Conservation (phyloP, 139 green algal genomes). For the Picochlorum sp. region DNA sequence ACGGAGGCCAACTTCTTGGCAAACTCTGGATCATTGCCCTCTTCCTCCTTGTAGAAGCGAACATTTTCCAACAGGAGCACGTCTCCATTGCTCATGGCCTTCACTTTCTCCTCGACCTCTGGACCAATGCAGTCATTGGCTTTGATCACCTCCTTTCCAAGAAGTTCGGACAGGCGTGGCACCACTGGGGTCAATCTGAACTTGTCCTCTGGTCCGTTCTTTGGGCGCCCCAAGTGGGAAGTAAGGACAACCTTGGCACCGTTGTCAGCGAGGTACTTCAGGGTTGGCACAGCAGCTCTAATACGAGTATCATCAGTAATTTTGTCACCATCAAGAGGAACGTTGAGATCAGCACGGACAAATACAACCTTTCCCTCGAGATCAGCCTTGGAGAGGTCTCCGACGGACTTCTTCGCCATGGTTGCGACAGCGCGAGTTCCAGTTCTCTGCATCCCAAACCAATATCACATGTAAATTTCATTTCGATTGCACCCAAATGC, state of each 20-base stretch:
- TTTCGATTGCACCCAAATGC: too few species aligned
- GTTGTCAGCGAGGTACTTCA: constrained; percentile 94
- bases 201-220: constrained; percentile 95
- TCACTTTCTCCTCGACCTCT: constrained; percentile 67
- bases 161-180: constrained; percentile 75
- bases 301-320: constrained; percentile 98
- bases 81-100: constrained; percentile 66
- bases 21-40: constrained; percentile 91
- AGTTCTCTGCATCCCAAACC: background rate
- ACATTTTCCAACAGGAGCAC: constrained; percentile 91
- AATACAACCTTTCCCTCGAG: constrained; percentile 90
- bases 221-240: constrained; percentile 93
- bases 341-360: constrained; percentile 87
- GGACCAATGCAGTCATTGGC: constrained; percentile 93
- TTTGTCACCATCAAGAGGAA: constrained; percentile 88
- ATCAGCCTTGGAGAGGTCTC: constrained; percentile 81
- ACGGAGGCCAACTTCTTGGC: constrained; percentile 91
- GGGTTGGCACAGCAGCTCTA: constrained; percentile 88
- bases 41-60: constrained; percentile 98
- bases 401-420: constrained; percentile 43
- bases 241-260: constrained; percentile 95
- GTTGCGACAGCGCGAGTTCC: constrained; percentile 23
- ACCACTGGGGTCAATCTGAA: constrained; percentile 51
- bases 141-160: constrained; percentile 79
- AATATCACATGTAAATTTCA: background rate